Base-by-base conservation (phyloP, 352 stramenopile genomes). In the Phytophthora hibernalis region DNA sequence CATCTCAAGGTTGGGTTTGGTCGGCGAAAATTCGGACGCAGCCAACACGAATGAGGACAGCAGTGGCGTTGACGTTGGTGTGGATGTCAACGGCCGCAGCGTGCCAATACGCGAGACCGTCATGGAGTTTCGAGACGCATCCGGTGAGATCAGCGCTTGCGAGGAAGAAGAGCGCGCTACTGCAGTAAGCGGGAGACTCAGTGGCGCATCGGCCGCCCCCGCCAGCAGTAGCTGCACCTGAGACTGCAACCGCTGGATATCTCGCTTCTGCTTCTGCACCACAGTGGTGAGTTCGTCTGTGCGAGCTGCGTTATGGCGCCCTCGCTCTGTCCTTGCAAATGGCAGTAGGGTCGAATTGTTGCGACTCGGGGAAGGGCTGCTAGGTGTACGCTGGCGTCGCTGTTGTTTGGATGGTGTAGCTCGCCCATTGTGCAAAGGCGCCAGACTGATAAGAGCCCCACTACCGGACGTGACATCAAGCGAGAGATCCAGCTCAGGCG, bases 241-340 rank as follows among this genome's bases (percentile, higher is more conserved):
- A 6, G 38, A 79, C 49, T 93, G 83, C 4, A 94, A 61, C 0
- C 81, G 82, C 48, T 90, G 75, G 55, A 92, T 92, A 38, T 94
- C 84, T 11, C 70, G 76, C 53, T 80, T 86, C 52, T 92, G 86
- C n/a, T 75, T 76, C 5, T 86, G 73, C 2, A 92, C 66, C 1
- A 85, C 61, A 3, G 55, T 57, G 3, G 70, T 63, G 20, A 92
- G 68, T 26, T 92, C 81, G 31, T 88, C 74, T 12, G 61, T 48
- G 26, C 77, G 80, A 2, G 56, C 37, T 26, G 31, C 61, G 22
- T 45, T 68, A 10, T 69, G 51, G 5, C 65, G 63, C 0, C 68
- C 61, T 31, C 74, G 70, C 47, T 91, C 79, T 2, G 87, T 35
- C 0, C 69, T 68, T 3, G 70, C 62, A 45, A 91, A 93, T 11